Base-by-base conservation (phyloP, 164 flowering plant genomes). In the Litsea cubeba region DNA sequence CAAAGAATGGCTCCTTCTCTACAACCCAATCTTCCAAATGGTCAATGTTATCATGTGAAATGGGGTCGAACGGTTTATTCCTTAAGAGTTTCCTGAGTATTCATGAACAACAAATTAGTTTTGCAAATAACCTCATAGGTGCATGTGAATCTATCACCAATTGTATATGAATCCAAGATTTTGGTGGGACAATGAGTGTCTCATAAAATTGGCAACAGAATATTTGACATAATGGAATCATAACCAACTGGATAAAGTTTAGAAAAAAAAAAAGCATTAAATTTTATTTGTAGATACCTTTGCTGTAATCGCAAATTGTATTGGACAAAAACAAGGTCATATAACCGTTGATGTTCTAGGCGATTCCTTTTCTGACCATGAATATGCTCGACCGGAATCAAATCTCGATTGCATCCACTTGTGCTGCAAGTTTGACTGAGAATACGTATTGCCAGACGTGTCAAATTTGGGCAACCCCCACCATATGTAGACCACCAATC, bases 401-500 rank as follows among this genome's bases (percentile, higher is more conserved):
- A 74, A 50, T 82, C 79, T 68, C 72, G 81, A 69, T 75, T 83
- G 71, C 78, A 78, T 49, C 81, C 81, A 49, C 74, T 78, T 60
- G 85, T 81, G 76, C 92, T 83, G 83, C 95, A 90, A 24, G 90
- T 87, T 79, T 90, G 98, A 75, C 92, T 84, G 51, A 91, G 94
- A 82, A 93, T 81, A 35, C 88, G 93, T 70, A 86, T 78, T 22
- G 97, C 97, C 76, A 93, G 79, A 49, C 92, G 89, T 50, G 91
- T 82, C 85, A 91, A 81, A 81, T 93, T 89, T 63, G 97, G 97
- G 83, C 97, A 92, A 76, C 89, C 85, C 62, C 93, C 97, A 78
- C 97, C 98, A 82, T 90, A 90, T 50, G 92, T 90, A 74, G 93
- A 88, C 98, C 98, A 93, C 98, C 98, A 95, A 82, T 91, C 97